Base-by-base conservation (phyloP, 352 stramenopile genomes). In the Phytophthora sansomeana region DNA sequence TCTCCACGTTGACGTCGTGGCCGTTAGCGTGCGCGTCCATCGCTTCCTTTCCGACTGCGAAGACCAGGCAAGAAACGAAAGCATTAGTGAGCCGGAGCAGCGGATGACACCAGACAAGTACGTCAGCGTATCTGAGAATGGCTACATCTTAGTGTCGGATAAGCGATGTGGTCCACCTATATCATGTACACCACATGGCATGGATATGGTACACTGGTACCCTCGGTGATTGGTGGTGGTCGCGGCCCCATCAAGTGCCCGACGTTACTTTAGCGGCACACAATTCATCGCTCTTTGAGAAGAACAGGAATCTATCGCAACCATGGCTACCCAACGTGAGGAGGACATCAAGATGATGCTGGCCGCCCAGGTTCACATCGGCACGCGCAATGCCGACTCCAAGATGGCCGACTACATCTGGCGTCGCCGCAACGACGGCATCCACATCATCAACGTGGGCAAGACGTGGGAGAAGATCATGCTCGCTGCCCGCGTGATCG, bases 311-410 rank as follows among this genome's bases (percentile, higher is more conserved):
- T 80, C 62, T 75, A 80, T 69, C 69, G 69, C 75, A 86, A 77
- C 73, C 69, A 94, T 95, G 88, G 81, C 84, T 64, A 90, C 88
- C 53, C 88, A 96, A 80, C 88, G 88, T 83, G 98, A 99, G 88
- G 97, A 99, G 81, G 98, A 99, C 87, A 99, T 99, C 87, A 98
- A 99, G 87, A 99, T 99, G 93, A 99, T 99, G 97, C 91, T 99
- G 80, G 97, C 96, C 78, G 98, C 98, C 60, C 95, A 99, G 89
- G 96, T 99, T 66, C 98, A 99, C 90, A 99, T 99, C 80, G 98
- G 98, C 75, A 99, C 98, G 71, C 96, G 92, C 78, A 99, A 99
- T 94, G 97, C 93, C 63, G 97, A 99, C 80, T 94, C 88, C 74
- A 95, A 97, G 81, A 99, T 99, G 98, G 85, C 87, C 43, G 97